These are phyloP conservation scores for Citrus hindsii DNA, from an alignment of 345 rosid species.

Conservation along the genomic window DNA sequence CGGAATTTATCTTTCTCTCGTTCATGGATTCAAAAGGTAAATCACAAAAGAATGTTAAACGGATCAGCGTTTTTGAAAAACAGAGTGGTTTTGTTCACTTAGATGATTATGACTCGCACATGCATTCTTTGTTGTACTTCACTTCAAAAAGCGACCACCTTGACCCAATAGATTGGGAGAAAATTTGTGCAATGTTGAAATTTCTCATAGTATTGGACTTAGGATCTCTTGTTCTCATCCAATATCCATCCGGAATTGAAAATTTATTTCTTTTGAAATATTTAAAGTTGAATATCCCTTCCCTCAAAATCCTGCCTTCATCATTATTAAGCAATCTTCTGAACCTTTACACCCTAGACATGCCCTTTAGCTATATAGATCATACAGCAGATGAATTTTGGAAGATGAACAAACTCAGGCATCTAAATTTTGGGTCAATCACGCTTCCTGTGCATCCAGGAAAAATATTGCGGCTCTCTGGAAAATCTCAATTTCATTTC, in stretches of 20 bases:
- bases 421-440: not conserved
- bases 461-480: not conserved
- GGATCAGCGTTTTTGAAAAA: fast-evolving
- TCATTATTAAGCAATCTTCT: not conserved
- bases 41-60: not conserved
- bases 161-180: too few species aligned
- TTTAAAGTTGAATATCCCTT: not conserved
- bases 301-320: not conserved
- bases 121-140: not conserved
- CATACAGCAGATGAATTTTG: not conserved
- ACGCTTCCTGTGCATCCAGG: not conserved
- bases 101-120: too few species aligned
- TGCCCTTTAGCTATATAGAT: not conserved
- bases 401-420: not conserved
- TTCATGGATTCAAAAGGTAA: fast-evolving
- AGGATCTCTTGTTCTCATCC: not conserved
- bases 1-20: not conserved
- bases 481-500: not conserved
- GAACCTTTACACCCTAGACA: not conserved
- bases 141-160: too few species aligned
- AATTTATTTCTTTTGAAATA: not conserved
- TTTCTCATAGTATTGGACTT: not conserved
- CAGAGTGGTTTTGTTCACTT: not conserved
- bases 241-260: not conserved
- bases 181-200: not conserved